These are phyloP conservation scores for Psilocybe cyanescens DNA, from an alignment of 768 basidiomycete species.

Conservation along the genomic window DNA sequence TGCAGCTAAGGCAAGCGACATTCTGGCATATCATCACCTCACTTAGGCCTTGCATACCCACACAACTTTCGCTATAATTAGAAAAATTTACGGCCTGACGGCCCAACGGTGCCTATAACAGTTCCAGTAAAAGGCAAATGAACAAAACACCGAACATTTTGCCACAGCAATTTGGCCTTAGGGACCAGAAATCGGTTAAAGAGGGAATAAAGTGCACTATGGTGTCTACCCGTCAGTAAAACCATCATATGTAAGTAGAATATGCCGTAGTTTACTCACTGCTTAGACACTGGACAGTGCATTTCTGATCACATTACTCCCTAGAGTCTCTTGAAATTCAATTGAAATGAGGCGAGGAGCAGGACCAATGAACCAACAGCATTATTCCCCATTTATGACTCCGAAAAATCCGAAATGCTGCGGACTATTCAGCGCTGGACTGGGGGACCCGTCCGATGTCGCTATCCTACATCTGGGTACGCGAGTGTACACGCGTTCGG, in stretches of 20 bases:
- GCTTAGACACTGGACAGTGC: neutral
- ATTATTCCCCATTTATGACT: too few relatives aligned
- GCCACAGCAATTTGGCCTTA: conserved; percentile 4
- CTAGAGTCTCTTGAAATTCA: neutral
- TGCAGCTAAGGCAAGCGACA: neutral
- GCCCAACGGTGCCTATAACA: conserved; percentile 8
- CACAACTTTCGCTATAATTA: conserved; percentile 2
- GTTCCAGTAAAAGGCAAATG: conserved; percentile 3
- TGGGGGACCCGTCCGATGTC: too few relatives aligned
- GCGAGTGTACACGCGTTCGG: too few relatives aligned
- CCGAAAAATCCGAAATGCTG: too few relatives aligned
- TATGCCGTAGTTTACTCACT: neutral
- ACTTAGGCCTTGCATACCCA: neutral
- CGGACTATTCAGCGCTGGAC: too few relatives aligned
- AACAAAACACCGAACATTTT: neutral
- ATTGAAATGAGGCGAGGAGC: too few relatives aligned
- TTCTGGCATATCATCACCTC: neutral
- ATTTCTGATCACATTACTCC: neutral
- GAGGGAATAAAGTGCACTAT: conserved; percentile 2
- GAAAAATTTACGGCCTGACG: conserved; percentile 1
- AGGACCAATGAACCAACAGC: too few relatives aligned
- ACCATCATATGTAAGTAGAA: neutral
- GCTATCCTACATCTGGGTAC: too few relatives aligned
- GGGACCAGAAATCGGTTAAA: neutral
- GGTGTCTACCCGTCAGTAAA: neutral